phyloP scores from a whole-genome alignment of 2,329 filamentous ascomycete genomes.

The Alternaria atra region DNA sequence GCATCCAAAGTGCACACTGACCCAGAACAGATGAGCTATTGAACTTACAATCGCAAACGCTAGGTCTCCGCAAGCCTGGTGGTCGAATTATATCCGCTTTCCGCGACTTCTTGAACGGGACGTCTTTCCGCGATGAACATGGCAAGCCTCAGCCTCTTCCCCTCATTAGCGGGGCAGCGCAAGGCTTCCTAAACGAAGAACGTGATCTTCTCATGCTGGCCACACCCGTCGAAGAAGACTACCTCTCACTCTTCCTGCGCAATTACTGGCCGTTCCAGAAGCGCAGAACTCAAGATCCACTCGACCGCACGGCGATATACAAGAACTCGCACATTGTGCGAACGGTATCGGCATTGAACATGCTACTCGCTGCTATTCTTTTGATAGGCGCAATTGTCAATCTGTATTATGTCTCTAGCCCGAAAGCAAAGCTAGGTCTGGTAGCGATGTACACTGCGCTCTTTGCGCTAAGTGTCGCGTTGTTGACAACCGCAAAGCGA shows the following conservation, averaged over 20 bases:
- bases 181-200: neutral
- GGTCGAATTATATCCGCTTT: neutral
- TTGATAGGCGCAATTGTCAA: conserved; percentile 34
- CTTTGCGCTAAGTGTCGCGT: conserved; percentile 31
- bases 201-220: neutral
- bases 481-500: conserved; percentile 30
- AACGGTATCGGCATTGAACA: neutral
- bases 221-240: neutral
- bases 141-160: neutral
- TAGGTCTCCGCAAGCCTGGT: neutral
- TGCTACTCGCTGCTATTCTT: conserved; percentile 25
- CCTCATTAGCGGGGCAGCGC: neutral
- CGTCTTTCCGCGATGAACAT: neutral
- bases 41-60: neutral
- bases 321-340: neutral
- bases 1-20: neutral
- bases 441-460: conserved; percentile 31
- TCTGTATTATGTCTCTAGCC: conserved; percentile 22
- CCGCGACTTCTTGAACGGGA: neutral
- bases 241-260: neutral
- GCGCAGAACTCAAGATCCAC: neutral
- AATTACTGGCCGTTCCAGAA: neutral
- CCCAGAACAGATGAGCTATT: neutral
- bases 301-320: neutral
- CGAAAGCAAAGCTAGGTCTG: conserved; percentile 26